Percentiles rank a stretch among this genome's conserved stretches.
Conservation (phyloP, 495 filamentous ascomycete genomes). For the Daldinia caldariorum region DNA sequence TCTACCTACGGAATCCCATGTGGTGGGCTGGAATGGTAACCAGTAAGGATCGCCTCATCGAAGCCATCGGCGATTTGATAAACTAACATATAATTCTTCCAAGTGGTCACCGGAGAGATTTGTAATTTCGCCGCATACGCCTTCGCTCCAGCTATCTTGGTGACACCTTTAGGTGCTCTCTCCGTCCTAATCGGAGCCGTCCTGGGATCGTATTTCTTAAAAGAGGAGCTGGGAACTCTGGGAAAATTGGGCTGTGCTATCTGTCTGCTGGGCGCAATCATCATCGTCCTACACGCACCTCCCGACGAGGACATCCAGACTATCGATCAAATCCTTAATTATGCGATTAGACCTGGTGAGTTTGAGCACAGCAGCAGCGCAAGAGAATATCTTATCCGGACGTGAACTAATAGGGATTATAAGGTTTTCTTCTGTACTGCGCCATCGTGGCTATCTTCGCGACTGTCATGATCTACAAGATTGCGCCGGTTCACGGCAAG, state of each 20-base stretch:
- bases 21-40: slow-evolving; percentile 96
- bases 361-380: slow-evolving; percentile 8
- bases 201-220: slow-evolving; percentile 90
- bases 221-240: slow-evolving; percentile 85
- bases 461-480: slow-evolving; percentile 92
- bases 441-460: slow-evolving; percentile 80
- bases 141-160: slow-evolving; percentile 95
- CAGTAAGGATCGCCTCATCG: slow-evolving; percentile 62
- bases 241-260: slow-evolving; percentile 95
- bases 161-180: slow-evolving; percentile 92
- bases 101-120: slow-evolving; percentile 85
- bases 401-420: slow-evolving; percentile 43
- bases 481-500: slow-evolving; percentile 88
- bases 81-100: slow-evolving; percentile 27
- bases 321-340: slow-evolving; percentile 86
- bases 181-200: slow-evolving; percentile 96
- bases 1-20: slow-evolving; percentile 88
- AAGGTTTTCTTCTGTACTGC: slow-evolving; percentile 90
- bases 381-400: too few species aligned
- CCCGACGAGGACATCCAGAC: slow-evolving; percentile 88
- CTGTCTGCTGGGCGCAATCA: slow-evolving; percentile 94
- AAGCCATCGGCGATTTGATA: neutral
- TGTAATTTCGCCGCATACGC: slow-evolving; percentile 98
- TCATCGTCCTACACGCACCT: slow-evolving; percentile 97
- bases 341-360: slow-evolving; percentile 89